Percentiles rank a stretch among this genome's conserved stretches.
phyloP scores from a whole-genome alignment of 495 filamentous ascomycete species.

The Platismatia glauca region DNA sequence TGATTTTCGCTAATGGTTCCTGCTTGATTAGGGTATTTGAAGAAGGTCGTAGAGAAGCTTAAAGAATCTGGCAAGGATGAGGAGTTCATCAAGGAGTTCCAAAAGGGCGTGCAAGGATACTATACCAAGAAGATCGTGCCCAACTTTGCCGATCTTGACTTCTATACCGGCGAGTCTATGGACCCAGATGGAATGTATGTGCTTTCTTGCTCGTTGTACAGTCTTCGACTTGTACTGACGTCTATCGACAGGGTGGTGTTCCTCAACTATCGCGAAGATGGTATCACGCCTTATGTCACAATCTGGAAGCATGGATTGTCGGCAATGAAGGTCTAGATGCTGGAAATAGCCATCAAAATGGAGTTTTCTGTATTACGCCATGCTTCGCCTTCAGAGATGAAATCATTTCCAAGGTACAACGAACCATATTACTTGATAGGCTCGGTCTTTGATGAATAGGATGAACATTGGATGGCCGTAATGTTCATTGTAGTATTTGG shows the following conservation, averaged over 20 bases:
- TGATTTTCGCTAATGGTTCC: neutral
- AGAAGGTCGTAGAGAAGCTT: conserved; percentile 64
- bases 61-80: conserved; percentile 50
- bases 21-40: conserved; percentile 65
- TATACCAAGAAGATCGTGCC: conserved; percentile 68
- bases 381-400: no score
- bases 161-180: conserved; percentile 86
- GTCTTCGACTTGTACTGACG: conserved; percentile 22
- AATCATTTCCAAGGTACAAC: neutral
- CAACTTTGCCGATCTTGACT: conserved; percentile 92
- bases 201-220: conserved; percentile 1
- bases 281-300: conserved; percentile 76
- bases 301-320: conserved; percentile 94
- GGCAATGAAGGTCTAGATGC: conserved; percentile 77
- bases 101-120: conserved; percentile 58
- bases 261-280: conserved; percentile 95
- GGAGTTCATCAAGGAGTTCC: conserved; percentile 64
- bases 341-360: neutral
- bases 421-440: neutral
- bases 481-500: neutral
- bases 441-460: neutral
- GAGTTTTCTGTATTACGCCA: neutral
- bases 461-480: neutral
- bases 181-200: conserved; percentile 79
- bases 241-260: conserved; percentile 63